Percentiles rank a stretch among this genome's conserved stretches.
Evolutionary conservation across 2,329 filamentous ascomycete genomes (phyloP).

Genomic region (Fusarium hostae): DNA sequence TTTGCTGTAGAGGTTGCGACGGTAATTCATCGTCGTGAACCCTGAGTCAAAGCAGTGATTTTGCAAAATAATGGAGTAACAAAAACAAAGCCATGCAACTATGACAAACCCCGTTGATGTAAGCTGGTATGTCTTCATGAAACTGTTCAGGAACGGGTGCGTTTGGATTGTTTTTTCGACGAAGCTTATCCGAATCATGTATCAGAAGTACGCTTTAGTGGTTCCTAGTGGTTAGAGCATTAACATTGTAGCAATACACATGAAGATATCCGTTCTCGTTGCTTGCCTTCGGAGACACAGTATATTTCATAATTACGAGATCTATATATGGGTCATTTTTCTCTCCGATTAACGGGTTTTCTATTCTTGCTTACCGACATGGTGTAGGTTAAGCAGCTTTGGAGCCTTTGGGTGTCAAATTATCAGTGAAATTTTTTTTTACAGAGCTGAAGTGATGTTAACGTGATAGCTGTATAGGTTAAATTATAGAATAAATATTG

Average conservation of each 20-base stretch:
- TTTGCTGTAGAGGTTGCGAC: too few relatives aligned
- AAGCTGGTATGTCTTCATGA: too few relatives aligned
- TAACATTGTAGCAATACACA: rapidly evolving
- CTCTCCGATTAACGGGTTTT: background rate
- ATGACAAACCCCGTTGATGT: too few relatives aligned
- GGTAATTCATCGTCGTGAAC: too few relatives aligned
- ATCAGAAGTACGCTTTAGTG: rapidly evolving
- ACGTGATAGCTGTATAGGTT: background rate
- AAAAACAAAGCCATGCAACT: too few relatives aligned
- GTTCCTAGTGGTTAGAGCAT: background rate
- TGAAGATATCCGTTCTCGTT: rapidly evolving
- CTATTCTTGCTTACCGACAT: background rate
- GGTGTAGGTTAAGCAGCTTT: background rate
- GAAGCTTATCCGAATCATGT: background rate
- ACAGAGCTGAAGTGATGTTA: background rate
- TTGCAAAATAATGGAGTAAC: too few relatives aligned
- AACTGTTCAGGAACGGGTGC: too few relatives aligned
- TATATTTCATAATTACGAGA: rapidly evolving
- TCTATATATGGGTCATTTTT: background rate
- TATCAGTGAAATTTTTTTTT: background rate
- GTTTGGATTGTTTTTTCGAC: too few relatives aligned
- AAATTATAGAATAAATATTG: background rate
- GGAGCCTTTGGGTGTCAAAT: rapidly evolving
- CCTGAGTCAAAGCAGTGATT: too few relatives aligned
- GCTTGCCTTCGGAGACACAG: rapidly evolving